These are phyloP conservation scores for Colletotrichum theobromicola DNA, from an alignment of 2,329 filamentous ascomycete genomes.

Conservation along the genomic window DNA sequence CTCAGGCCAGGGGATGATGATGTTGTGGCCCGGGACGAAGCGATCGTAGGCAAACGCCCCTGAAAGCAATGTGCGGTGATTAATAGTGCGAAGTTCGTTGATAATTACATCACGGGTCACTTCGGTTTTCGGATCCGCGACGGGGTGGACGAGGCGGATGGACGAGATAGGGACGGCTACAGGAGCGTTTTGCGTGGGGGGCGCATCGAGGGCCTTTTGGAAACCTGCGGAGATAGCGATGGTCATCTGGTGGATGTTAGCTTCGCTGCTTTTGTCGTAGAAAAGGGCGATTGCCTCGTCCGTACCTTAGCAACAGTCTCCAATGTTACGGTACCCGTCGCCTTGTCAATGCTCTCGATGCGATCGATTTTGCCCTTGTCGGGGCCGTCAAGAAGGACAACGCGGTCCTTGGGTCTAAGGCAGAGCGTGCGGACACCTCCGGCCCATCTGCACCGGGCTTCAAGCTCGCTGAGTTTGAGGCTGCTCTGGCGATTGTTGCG, in stretches of 20 bases:
- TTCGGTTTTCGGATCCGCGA: constrained; percentile 70
- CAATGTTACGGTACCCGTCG: constrained; percentile 64
- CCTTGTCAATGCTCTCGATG: constrained; percentile 62
- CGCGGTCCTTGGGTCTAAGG: constrained; percentile 74
- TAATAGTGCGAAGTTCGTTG: constrained; percentile 62
- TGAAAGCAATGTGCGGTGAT: constrained; percentile 51
- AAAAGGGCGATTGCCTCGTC: background rate
- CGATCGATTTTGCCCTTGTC: constrained; percentile 85
- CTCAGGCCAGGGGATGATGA: constrained; percentile 77
- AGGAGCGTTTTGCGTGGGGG: constrained; percentile 53
- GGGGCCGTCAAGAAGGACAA: constrained; percentile 78
- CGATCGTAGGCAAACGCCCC: constrained; percentile 51
- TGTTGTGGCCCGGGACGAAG: constrained; percentile 73
- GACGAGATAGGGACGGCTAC: constrained; percentile 70
- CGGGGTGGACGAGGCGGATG: constrained; percentile 81
- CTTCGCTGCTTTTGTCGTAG: background rate
- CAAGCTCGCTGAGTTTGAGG: constrained; percentile 37
- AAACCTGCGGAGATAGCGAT: constrained; percentile 41
- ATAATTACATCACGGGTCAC: constrained; percentile 76
- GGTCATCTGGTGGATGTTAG: constrained; percentile 37
- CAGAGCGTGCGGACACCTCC: constrained; percentile 63
- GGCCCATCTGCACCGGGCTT: constrained; percentile 58
- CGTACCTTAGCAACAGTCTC: constrained; percentile 69
- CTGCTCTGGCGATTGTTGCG: constrained; percentile 40
- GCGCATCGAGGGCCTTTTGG: constrained; percentile 36